These are phyloP conservation scores for Ustilago curta DNA, from an alignment of 1,284 basidiomycete species.

Conservation along the genomic window DNA sequence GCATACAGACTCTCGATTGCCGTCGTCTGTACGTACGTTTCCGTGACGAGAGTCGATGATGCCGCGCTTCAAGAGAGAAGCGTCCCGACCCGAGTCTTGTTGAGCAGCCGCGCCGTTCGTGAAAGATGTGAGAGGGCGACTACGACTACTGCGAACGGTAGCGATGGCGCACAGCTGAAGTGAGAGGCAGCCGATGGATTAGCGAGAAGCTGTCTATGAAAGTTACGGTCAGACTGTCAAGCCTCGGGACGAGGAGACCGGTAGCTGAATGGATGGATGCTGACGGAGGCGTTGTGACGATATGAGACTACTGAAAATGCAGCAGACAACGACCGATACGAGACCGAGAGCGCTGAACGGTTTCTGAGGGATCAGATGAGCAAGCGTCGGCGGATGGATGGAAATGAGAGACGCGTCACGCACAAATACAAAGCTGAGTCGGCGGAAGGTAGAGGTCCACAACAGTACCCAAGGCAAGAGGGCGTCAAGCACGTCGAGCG, in stretches of 20 bases:
- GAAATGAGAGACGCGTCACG: slow-evolving; percentile 6
- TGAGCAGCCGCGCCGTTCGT: background rate
- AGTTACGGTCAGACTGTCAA: background rate
- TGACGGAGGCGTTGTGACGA: background rate
- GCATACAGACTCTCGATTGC: background rate
- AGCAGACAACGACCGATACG: background rate
- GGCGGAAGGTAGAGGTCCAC: background rate
- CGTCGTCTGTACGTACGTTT: background rate
- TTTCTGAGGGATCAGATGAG: background rate
- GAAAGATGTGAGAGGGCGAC: background rate
- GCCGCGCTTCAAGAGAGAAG: background rate
- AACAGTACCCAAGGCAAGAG: background rate
- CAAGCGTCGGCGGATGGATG: slow-evolving; percentile 5
- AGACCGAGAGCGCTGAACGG: background rate
- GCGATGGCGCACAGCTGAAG: background rate
- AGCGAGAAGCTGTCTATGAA: background rate
- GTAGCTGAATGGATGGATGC: background rate
- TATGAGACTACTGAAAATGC: background rate
- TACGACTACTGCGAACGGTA: background rate
- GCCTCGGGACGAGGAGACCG: background rate
- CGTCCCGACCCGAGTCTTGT: background rate
- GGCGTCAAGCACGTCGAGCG: background rate
- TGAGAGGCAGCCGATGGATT: background rate
- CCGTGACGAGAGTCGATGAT: background rate
- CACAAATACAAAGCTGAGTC: slow-evolving; percentile 22